phyloP scores from a whole-genome alignment of 257 asterid species.

The Dorcoceras hygrometricum region DNA sequence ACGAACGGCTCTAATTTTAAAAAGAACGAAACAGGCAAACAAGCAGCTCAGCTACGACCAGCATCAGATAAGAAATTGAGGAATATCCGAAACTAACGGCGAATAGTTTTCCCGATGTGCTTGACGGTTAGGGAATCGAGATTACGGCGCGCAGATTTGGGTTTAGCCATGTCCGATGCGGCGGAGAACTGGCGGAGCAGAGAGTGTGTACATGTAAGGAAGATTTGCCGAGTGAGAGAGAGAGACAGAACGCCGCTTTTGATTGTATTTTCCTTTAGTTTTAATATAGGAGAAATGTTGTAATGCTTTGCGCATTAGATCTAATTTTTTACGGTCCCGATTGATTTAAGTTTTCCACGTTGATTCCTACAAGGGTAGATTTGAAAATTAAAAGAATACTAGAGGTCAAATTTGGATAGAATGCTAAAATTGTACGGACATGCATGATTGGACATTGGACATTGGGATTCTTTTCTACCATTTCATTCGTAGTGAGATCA shows the following conservation, averaged over 20 bases:
- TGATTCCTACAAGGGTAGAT: slow-evolving; percentile 11
- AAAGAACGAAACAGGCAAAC: not conserved
- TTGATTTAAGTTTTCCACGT: not conserved
- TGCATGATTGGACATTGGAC: no score
- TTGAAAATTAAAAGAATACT: not conserved
- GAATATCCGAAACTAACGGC: slow-evolving; percentile 42
- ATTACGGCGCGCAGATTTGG: slow-evolving; percentile 60
- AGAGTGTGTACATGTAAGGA: slow-evolving; percentile 28
- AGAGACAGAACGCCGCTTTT: slow-evolving; percentile 15
- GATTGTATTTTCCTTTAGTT: not conserved
- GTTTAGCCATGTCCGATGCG: slow-evolving; percentile 62
- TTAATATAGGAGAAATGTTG: not conserved
- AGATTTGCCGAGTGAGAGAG: slow-evolving; percentile 33
- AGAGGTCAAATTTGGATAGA: slow-evolving; percentile 4
- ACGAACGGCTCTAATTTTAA: not conserved
- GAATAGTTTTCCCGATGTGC: slow-evolving; percentile 62
- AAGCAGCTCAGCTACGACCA: not conserved
- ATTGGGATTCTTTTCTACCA: no score
- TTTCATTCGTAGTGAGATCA: no score
- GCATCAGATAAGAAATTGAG: not conserved
- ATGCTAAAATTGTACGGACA: no score
- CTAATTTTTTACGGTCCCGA: slow-evolving; percentile 1
- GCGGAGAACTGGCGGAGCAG: slow-evolving; percentile 25
- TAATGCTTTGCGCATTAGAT: not conserved
- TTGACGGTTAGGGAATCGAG: slow-evolving; percentile 68